Conservation (phyloP, 2,329 filamentous ascomycete species). For the Claviceps purpurea region DNA sequence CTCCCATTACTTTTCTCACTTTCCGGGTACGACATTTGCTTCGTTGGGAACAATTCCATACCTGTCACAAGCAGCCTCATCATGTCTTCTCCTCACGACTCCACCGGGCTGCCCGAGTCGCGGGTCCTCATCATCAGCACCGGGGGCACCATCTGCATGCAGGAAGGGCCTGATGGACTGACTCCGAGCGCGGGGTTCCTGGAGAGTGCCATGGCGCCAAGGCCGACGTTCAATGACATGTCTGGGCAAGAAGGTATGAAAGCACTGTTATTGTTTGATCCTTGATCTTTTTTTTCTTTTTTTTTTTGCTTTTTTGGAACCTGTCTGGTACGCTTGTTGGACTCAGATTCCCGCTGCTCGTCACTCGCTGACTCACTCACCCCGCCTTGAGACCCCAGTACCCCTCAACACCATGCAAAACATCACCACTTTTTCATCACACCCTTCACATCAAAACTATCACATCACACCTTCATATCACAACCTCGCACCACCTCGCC, state of each 20-base stretch:
- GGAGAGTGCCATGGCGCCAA: slow-evolving; percentile 65
- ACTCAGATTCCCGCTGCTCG: not conserved
- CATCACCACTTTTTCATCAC: not conserved
- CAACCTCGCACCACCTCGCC: no score
- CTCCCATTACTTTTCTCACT: no score
- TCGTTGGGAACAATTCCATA: no score
- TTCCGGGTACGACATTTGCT: no score
- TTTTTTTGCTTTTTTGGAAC: not conserved
- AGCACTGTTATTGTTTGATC: no score
- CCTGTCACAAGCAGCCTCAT: no score
- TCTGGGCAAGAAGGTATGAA: slow-evolving; percentile 11
- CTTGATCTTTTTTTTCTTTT: not conserved
- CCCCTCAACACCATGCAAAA: not conserved
- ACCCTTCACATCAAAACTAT: no score
- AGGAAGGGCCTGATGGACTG: slow-evolving; percentile 64
- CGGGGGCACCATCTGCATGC: slow-evolving; percentile 85
- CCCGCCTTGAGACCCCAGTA: not conserved
- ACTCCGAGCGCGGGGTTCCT: slow-evolving; percentile 71
- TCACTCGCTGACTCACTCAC: not conserved
- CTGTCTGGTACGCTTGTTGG: not conserved
- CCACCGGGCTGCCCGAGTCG: slow-evolving; percentile 48
- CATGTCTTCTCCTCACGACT: not conserved
- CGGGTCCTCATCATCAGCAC: slow-evolving; percentile 84
- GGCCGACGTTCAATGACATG: slow-evolving; percentile 72
- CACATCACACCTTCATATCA: no score